Evolutionary conservation across 371 early-diverging fungal species (phyloP).

Genomic region (Actinomortierella ambigua): DNA sequence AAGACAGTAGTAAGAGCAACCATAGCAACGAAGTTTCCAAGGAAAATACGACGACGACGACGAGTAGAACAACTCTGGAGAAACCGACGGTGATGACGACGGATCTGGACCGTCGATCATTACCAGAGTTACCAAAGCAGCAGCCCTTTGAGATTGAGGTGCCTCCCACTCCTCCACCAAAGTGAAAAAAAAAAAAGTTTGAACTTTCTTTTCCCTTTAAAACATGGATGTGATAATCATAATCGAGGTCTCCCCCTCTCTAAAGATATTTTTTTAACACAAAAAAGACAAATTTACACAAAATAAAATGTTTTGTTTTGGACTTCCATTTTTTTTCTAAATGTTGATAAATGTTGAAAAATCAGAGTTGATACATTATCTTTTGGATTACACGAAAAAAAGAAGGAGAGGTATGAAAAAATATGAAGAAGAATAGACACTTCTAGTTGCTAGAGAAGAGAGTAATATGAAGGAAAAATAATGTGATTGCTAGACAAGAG

Average conservation of each 20-base stretch:
- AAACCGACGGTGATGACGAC: no score
- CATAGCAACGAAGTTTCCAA: no score
- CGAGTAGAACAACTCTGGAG: no score
- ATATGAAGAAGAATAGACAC: background rate
- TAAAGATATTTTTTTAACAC: background rate
- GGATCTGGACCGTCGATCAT: background rate
- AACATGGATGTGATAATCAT: background rate
- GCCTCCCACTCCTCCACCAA: slow-evolving; percentile 36
- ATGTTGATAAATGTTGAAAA: background rate
- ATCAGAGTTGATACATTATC: no score
- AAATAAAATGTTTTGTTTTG: background rate
- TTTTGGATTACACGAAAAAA: slow-evolving; percentile 58
- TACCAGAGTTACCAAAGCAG: background rate
- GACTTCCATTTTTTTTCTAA: background rate
- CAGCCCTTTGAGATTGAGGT: slow-evolving; percentile 11
- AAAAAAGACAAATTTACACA: no score
- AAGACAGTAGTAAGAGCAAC: no score
- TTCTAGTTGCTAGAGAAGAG: background rate
- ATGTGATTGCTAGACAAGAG: background rate
- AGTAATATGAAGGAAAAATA: background rate
- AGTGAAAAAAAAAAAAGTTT: background rate
- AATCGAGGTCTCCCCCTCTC: background rate
- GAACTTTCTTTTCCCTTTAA: background rate
- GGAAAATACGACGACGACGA: no score
- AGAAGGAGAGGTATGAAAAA: background rate